A percentile compares a stretch with the other conserved stretches of the same genome.
Conservation (phyloP, 2,329 filamentous ascomycete species). For the Grosmannia penicillata region DNA sequence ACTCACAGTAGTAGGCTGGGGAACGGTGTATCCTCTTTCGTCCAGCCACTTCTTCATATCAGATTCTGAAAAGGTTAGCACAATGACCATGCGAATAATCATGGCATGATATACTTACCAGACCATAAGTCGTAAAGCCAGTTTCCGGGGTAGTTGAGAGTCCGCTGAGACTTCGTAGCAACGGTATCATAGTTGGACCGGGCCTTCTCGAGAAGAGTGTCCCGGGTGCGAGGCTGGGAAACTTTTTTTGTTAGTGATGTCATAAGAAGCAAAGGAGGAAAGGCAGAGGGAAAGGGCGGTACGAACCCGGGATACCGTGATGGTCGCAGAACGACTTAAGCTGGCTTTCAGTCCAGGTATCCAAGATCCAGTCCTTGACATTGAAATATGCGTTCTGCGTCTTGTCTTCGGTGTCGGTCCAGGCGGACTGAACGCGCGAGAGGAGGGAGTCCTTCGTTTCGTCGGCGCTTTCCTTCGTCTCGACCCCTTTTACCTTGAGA, state of each 20-base stretch:
- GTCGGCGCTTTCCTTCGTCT: constrained; percentile 51
- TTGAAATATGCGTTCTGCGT: constrained; percentile 55
- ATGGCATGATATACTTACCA: constrained; percentile 14
- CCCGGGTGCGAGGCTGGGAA: constrained; percentile 75
- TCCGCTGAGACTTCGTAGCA: constrained; percentile 62
- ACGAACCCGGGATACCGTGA: constrained; percentile 58
- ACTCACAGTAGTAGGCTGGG: constrained; percentile 55
- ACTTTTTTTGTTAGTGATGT: constrained; percentile 24
- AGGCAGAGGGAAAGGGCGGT: too few species aligned
- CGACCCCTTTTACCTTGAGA: constrained; percentile 54
- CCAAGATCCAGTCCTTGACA: constrained; percentile 84
- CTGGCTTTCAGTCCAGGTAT: constrained; percentile 88
- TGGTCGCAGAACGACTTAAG: constrained; percentile 87
- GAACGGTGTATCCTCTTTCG: constrained; percentile 68
- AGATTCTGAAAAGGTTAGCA: constrained; percentile 39
- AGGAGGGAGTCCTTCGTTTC: constrained; percentile 55
- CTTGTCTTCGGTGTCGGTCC: constrained; percentile 68
- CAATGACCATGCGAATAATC: neutral
- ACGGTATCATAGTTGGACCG: constrained; percentile 68
- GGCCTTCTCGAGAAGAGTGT: constrained; percentile 62
- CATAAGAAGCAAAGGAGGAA: too few species aligned
- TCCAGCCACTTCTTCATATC: constrained; percentile 92
- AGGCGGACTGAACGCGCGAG: constrained; percentile 54
- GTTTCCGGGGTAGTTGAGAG: constrained; percentile 75
- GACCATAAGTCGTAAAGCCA: constrained; percentile 90